Conservation (phyloP, 768 basidiomycete species). For the Xerocomellus dryophilus region DNA sequence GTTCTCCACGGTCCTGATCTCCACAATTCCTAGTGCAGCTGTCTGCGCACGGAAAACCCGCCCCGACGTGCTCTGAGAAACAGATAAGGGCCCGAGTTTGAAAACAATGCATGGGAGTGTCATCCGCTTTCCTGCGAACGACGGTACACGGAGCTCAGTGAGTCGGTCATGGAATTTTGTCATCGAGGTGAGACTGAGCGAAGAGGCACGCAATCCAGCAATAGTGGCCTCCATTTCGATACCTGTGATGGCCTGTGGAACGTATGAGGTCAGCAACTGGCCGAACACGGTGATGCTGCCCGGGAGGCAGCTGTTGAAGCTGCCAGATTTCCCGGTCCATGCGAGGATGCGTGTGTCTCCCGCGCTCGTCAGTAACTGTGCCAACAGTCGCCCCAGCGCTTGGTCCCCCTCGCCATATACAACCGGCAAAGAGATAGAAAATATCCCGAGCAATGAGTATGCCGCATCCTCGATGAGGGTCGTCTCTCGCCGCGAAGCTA, state of each 20-base stretch:
- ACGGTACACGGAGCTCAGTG: not conserved
- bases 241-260: not conserved
- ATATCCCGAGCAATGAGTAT: constrained; percentile 1
- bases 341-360: constrained; percentile 6
- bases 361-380: not conserved
- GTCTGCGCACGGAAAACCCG: not conserved
- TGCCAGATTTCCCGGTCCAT: constrained; percentile 3
- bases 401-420: constrained; percentile 3
- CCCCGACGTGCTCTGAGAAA: not conserved
- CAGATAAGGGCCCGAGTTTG: not conserved
- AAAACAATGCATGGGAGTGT: constrained; percentile 9
- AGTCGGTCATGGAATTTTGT: constrained; percentile 1
- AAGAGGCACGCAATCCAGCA: not conserved
- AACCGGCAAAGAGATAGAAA: not conserved
- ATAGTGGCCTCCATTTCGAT: not conserved
- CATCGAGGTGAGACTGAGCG: too few species aligned
- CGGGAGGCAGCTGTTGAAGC: constrained; percentile 8
- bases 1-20: not conserved
- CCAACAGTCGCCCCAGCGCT: constrained; percentile 4
- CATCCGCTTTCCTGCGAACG: not conserved
- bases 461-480: not conserved
- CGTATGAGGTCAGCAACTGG: not conserved
- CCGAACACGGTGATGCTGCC: not conserved
- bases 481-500: not conserved
- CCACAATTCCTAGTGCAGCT: not conserved